Evolutionary conservation across 495 filamentous ascomycete species (phyloP).

Genomic region (Aspergillus funiculosus): DNA sequence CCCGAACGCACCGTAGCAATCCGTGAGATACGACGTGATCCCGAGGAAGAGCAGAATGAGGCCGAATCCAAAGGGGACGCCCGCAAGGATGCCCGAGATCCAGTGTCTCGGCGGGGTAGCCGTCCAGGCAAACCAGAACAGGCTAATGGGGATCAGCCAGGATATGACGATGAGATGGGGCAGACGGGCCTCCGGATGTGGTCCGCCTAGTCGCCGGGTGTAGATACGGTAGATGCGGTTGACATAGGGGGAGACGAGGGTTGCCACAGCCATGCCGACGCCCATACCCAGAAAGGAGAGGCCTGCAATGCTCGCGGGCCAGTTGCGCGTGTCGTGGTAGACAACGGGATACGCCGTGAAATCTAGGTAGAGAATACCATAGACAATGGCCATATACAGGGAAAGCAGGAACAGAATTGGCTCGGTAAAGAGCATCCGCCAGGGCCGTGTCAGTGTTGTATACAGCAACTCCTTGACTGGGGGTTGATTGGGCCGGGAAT

Average conservation of each 20-base stretch:
- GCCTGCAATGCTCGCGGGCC: conserved; percentile 55
- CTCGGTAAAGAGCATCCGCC: conserved; percentile 19
- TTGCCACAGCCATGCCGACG: conserved; percentile 58
- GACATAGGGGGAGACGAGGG: conserved; percentile 15
- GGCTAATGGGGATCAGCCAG: conserved; percentile 23
- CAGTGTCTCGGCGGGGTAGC: conserved; percentile 55
- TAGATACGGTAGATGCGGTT: conserved; percentile 18
- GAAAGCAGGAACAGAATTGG: conserved; percentile 36
- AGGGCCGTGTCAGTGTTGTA: conserved; percentile 22
- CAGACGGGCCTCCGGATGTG: conserved; percentile 25
- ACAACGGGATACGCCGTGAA: conserved; percentile 66
- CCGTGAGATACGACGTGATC: conserved; percentile 64
- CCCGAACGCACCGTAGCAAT: conserved; percentile 58
- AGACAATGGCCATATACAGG: conserved; percentile 58
- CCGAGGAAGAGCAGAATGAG: conserved; percentile 57
- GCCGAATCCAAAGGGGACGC: conserved; percentile 58
- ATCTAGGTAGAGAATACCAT: conserved; percentile 63
- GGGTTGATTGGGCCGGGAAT: neutral
- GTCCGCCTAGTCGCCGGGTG: conserved; percentile 1
- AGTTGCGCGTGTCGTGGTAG: conserved; percentile 58
- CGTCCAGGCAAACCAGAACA: conserved; percentile 56
- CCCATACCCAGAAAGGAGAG: conserved; percentile 66
- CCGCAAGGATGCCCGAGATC: conserved; percentile 50
- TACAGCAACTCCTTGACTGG: conserved; percentile 32
- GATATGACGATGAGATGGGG: conserved; percentile 22